phyloP scores from a whole-genome alignment of 2,329 filamentous ascomycete genomes.

The Westerdykella sp. region DNA sequence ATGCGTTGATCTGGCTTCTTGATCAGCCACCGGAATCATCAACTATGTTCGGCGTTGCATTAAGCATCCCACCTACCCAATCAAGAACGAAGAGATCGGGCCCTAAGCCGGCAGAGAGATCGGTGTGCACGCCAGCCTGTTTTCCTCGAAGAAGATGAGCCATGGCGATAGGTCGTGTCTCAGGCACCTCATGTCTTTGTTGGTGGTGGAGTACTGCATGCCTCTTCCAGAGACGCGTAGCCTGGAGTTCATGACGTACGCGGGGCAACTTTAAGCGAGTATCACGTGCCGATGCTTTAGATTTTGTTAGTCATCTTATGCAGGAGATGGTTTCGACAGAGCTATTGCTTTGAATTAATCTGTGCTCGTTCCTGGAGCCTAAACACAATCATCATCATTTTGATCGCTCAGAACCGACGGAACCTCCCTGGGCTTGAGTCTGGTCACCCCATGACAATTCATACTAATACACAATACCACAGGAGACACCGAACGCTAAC shows the following conservation, averaged over 20 bases:
- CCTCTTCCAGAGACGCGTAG: background rate
- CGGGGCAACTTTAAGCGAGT: background rate
- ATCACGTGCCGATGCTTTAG: no score
- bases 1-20: conserved; percentile 54
- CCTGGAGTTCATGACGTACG: background rate
- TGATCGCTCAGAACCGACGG: no score
- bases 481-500: no score
- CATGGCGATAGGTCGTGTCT: conserved; percentile 48
- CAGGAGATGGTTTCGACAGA: no score
- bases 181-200: conserved; percentile 25
- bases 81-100: conserved; percentile 76
- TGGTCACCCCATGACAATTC: no score
- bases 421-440: no score
- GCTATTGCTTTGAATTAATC: no score
- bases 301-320: no score
- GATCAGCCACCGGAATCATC: conserved; percentile 1
- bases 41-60: no score
- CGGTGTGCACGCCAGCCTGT: conserved; percentile 86
- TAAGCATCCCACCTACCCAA: conserved; percentile 50
- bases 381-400: no score
- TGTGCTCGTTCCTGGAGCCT: no score
- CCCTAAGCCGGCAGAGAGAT: conserved; percentile 75
- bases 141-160: conserved; percentile 83
- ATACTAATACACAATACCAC: no score
- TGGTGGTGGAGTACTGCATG: background rate